phyloP scores from a whole-genome alignment of 225 moss, liverwort and hornwort species.

The Sphagnum contortum region DNA sequence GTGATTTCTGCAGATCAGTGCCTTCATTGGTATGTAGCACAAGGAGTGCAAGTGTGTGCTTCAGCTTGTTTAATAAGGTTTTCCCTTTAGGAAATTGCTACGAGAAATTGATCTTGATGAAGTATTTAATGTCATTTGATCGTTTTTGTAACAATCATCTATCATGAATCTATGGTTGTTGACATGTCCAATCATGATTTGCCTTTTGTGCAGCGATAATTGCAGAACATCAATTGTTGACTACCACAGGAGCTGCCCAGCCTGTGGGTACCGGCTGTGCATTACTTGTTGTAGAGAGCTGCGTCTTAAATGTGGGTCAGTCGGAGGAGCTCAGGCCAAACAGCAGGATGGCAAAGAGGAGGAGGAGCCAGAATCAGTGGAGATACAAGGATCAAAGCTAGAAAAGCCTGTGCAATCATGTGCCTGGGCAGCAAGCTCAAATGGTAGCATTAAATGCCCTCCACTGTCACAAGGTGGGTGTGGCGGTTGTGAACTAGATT shows the following conservation, averaged over 20 bases:
- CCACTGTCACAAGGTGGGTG: constrained; percentile 69
- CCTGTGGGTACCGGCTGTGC: constrained; percentile 67
- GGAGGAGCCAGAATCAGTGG: constrained; percentile 7
- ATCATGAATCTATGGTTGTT: too few relatives aligned
- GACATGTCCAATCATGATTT: too few relatives aligned
- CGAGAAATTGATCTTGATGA: too few relatives aligned
- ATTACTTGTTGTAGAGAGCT: constrained; percentile 73
- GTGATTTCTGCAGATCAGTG: constrained; percentile 46
- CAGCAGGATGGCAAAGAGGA: neutral
- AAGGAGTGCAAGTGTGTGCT: neutral
- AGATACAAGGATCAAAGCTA: neutral
- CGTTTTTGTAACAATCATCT: too few relatives aligned
- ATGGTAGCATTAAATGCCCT: constrained; percentile 69
- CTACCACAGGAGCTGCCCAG: constrained; percentile 56
- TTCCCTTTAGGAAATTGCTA: neutral
- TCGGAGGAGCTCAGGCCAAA: constrained; percentile 77
- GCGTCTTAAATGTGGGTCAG: constrained; percentile 46
- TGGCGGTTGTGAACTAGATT: constrained; percentile 31
- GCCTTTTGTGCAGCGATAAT: constrained; percentile 48
- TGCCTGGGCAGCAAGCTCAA: constrained; percentile 41
- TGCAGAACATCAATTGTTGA: constrained; percentile 88
- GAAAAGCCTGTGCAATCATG: constrained; percentile 14
- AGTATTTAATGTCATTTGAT: too few relatives aligned
- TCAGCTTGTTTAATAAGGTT: neutral
- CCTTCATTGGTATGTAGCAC: constrained; percentile 61